Evolutionary conservation across 306 rosid species (phyloP), one percentile per base, ranked within the genome.

Genomic region (Vigna trinervia): DNA sequence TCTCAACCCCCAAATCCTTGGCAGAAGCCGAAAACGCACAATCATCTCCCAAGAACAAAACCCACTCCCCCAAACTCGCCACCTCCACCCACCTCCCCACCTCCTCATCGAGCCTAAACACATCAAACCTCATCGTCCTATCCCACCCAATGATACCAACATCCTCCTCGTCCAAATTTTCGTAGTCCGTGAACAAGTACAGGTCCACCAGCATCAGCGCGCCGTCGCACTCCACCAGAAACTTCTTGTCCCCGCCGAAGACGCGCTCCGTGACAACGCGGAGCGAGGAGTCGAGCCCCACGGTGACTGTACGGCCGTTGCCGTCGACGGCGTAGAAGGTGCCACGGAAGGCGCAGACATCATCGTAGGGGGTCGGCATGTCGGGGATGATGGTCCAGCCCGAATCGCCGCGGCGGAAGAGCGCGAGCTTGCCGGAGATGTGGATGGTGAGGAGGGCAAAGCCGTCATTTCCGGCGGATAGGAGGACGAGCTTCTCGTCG

Each of bases 161-260:
- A 6, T 51, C 75, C 20, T 0, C 53, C 1, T 70, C 82, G 0
- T 61, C 82, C n/a, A 45, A 57, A 12, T 28, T n/a, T 46, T 41
- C 72, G 12, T 70, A 19, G 50, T 56, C 19, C 23, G 34, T 7
- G 54, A 76, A 77, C 64, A 90, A 74, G 69, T 80, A 72, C 85
- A 84, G 80, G 81, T 90, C 97, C 17, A 95, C 97, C 86, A 92
- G 23, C 88, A 88, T 79, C 38, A 95, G 22, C 38, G 78, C 88
- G 7, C 93, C 93, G 30, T 76, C 50, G 1, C 86, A 90, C 67
- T 88, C 97, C 20, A 92, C 90, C 83, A 95, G 59, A 26, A 80
- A 88, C 81, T 92, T 95, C 91, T 87, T 95, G 66, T 95, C 97
- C 10, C 97, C 98, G 3, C 98, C 97, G 62, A 87, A 95, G 79